Conservation (phyloP, 179 eudicot species). For the Drosera spatulata region DNA sequence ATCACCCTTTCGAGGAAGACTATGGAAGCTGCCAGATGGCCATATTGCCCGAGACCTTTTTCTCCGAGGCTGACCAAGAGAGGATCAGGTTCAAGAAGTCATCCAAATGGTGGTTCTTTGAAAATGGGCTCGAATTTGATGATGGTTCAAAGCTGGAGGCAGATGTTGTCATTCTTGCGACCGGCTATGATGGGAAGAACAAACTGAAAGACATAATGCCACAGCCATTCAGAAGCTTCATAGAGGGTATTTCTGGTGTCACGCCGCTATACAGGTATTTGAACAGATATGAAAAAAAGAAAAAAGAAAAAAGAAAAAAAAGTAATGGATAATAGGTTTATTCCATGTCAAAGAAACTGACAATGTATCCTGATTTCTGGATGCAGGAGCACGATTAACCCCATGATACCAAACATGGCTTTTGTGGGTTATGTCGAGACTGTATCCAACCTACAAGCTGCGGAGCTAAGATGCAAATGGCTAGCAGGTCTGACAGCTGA, state of each 20-base stretch:
- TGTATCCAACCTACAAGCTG: constrained; percentile 83
- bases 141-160: constrained; percentile 53
- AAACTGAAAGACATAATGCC: constrained; percentile 59
- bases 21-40: constrained; percentile 98
- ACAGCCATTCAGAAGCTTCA: constrained; percentile 50
- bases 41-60: constrained; percentile 76
- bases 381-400: constrained; percentile 79
- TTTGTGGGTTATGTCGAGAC: constrained; percentile 84
- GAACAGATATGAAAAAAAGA: neutral
- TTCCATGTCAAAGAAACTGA: neutral
- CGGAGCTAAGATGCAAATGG: constrained; percentile 88
- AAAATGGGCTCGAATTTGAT: constrained; percentile 65
- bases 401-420: constrained; percentile 87
- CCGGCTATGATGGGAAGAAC: constrained; percentile 78
- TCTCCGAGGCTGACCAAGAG: constrained; percentile 60
- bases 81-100: constrained; percentile 54
- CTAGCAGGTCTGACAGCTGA: constrained; percentile 43
- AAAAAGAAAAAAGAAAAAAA: too few species aligned
- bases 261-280: constrained; percentile 73
- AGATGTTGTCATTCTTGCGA: constrained; percentile 70
- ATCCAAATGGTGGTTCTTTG: constrained; percentile 61
- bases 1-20: constrained; percentile 82
- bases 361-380: neutral
- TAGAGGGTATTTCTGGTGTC: constrained; percentile 56
- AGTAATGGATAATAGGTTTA: too few species aligned